A percentile compares a stretch with the other conserved stretches of the same genome.
phyloP scores from a whole-genome alignment of 768 basidiomycete species.

The Rhodotorula toruloides region DNA sequence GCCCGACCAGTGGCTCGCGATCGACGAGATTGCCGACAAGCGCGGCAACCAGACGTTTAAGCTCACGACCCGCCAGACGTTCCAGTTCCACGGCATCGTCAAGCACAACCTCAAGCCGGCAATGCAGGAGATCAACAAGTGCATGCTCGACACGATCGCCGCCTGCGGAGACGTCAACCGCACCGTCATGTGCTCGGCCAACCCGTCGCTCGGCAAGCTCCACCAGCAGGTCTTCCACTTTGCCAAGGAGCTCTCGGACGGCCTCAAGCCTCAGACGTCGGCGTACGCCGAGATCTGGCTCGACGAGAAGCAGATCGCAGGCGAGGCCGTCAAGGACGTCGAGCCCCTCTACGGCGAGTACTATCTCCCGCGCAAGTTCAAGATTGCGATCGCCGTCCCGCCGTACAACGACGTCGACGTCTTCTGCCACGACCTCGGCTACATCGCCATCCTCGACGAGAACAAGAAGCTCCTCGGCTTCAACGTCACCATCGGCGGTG shows the following conservation, averaged over 20 bases:
- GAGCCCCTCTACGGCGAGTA: slow-evolving; percentile 98
- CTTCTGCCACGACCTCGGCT: slow-evolving; percentile 85
- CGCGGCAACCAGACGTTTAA: slow-evolving; percentile 92
- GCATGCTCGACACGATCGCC: slow-evolving; percentile 86
- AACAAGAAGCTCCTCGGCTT: slow-evolving; percentile 78
- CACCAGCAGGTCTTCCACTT: slow-evolving; percentile 80
- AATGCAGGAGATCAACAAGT: slow-evolving; percentile 91
- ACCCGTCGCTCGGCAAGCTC: slow-evolving; percentile 79
- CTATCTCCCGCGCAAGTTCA: slow-evolving; percentile 79
- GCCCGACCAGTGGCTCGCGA: slow-evolving; percentile 85
- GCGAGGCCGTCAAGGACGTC: slow-evolving; percentile 78
- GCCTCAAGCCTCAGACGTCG: slow-evolving; percentile 78
- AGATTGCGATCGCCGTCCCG: slow-evolving; percentile 91
- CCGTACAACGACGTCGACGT: slow-evolving; percentile 95
- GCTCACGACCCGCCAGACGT: slow-evolving; percentile 93
- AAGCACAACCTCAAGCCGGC: slow-evolving; percentile 93
- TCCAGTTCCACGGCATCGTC: slow-evolving; percentile 99
- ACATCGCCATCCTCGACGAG: slow-evolving; percentile 81
- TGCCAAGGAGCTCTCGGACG: slow-evolving; percentile 72
- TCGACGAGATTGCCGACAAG: slow-evolving; percentile 94
- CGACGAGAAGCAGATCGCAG: slow-evolving; percentile 92
- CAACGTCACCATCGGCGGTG: slow-evolving; percentile 89
- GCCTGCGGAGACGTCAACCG: slow-evolving; percentile 98
- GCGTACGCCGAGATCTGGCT: slow-evolving; percentile 99
- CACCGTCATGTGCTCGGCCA: slow-evolving; percentile 65